These are phyloP conservation scores for Fraxinus cuspidata DNA, from an alignment of 257 asterid genomes.

Conservation along the genomic window DNA sequence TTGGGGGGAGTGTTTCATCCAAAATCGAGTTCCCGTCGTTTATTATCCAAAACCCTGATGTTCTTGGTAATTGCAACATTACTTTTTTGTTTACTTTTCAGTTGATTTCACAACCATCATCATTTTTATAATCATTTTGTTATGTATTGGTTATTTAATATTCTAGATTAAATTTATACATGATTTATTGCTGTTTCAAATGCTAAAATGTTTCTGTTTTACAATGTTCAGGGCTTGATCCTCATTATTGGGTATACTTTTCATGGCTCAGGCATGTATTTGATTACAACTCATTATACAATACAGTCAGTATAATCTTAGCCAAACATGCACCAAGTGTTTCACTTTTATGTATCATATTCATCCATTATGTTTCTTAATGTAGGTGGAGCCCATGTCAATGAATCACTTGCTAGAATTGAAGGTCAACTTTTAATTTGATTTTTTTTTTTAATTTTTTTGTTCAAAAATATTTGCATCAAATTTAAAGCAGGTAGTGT, in stretches of 20 bases:
- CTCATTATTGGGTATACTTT: conserved; percentile 36
- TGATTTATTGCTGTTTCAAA: neutral
- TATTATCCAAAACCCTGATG: conserved; percentile 33
- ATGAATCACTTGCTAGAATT: neutral
- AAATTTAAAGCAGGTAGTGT: neutral
- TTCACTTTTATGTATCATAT: too few relatives aligned
- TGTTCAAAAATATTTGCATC: neutral
- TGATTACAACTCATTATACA: too few relatives aligned
- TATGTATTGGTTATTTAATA: neutral
- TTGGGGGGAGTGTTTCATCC: conserved; percentile 42
- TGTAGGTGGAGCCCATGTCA: neutral
- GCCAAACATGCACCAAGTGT: neutral
- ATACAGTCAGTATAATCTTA: too few relatives aligned
- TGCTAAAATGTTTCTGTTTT: conserved; percentile 5
- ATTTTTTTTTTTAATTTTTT: too few relatives aligned
- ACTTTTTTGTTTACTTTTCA: neutral
- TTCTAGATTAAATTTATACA: too few relatives aligned
- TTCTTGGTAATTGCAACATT: conserved; percentile 33
- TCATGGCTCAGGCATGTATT: conserved; percentile 36
- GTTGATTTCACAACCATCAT: neutral
- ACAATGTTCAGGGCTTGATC: conserved; percentile 37
- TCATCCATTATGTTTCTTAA: too few relatives aligned
- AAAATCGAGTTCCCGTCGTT: conserved; percentile 39
- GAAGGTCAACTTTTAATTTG: neutral
- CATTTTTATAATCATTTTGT: neutral